A percentile compares a stretch with the other conserved stretches of the same genome.
These are phyloP conservation scores for Phoenix dactylifera DNA, from an alignment of 176 grass and related monocot species.

Conservation along the genomic window DNA sequence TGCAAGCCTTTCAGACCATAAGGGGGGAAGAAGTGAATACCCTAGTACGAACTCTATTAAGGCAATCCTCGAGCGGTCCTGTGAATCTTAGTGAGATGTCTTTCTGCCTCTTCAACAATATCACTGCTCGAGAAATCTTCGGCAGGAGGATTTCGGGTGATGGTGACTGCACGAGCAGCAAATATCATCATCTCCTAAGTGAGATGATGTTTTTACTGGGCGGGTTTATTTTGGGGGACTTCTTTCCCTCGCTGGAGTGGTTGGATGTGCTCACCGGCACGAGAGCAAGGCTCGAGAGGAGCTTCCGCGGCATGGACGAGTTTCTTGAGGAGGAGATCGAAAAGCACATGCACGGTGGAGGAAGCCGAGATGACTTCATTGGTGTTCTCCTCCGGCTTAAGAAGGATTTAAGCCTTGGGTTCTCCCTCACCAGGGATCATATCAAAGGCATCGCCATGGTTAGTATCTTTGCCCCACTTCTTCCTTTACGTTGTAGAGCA, in stretches of 20 bases:
- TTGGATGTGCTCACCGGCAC: conserved; percentile 1
- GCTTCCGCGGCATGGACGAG: background rate
- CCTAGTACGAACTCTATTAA: no score
- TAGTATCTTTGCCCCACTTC: background rate
- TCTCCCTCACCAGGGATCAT: conserved; percentile 4
- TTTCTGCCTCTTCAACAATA: background rate
- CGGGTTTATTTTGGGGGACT: conserved; percentile 1
- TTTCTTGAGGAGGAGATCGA: conserved; percentile 12
- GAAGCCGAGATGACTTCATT: background rate
- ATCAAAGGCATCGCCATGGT: conserved; percentile 23
- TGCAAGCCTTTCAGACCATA: no score
- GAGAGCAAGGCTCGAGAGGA: conserved; percentile 5
- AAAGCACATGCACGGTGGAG: background rate
- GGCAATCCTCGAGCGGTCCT: no score
- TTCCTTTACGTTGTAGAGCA: no score
- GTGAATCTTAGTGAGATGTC: background rate
- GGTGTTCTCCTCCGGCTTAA: conserved; percentile 5
- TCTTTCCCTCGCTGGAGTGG: background rate
- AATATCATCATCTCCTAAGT: background rate
- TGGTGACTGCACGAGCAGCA: background rate
- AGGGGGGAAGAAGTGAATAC: no score
- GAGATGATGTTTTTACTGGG: background rate
- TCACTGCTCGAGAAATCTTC: background rate
- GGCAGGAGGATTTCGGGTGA: background rate
- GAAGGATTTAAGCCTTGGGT: conserved; percentile 10